phyloP scores from a whole-genome alignment of 2,329 filamentous ascomycete species.

The Aureobasidium zeae region DNA sequence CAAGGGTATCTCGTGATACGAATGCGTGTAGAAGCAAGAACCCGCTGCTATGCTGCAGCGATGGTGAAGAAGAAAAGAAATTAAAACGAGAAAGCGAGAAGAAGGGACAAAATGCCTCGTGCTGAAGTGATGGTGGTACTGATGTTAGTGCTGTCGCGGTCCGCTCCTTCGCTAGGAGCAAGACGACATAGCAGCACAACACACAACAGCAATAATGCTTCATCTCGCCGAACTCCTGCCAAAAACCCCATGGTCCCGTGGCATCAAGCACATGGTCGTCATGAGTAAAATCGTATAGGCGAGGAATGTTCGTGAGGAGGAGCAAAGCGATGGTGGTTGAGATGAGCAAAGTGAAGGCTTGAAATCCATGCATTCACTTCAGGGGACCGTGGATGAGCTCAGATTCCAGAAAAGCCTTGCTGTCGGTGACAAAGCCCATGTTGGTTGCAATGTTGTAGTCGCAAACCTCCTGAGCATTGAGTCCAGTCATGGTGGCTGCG shows the following conservation, averaged over 20 bases:
- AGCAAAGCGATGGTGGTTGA: background rate
- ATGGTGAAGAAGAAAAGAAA: background rate
- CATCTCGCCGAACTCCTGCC: too few species aligned
- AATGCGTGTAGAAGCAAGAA: background rate
- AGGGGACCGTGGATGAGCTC: slow-evolving; percentile 17
- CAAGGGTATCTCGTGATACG: slow-evolving; percentile 15
- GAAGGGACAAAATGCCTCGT: too few species aligned
- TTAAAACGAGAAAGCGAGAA: background rate
- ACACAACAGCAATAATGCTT: too few species aligned
- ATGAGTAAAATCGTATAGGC: too few species aligned
- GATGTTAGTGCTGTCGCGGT: too few species aligned
- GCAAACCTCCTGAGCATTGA: slow-evolving; percentile 32
- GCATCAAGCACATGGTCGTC: too few species aligned
- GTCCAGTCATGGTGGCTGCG: slow-evolving; percentile 34
- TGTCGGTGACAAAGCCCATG: slow-evolving; percentile 36
- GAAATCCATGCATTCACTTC: slow-evolving; percentile 3
- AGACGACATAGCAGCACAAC: too few species aligned
- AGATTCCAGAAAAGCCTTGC: slow-evolving; percentile 27
- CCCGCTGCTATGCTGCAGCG: too few species aligned
- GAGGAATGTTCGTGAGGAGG: too few species aligned
- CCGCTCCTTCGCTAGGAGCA: too few species aligned
- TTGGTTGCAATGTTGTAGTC: slow-evolving; percentile 36
- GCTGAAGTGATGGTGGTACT: too few species aligned
- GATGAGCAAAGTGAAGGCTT: background rate
- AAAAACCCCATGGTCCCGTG: too few species aligned